Evolutionary conservation across 2,329 filamentous ascomycete genomes (phyloP), one percentile per base, ranked within the genome.

Genomic region (Neonectria punicea): DNA sequence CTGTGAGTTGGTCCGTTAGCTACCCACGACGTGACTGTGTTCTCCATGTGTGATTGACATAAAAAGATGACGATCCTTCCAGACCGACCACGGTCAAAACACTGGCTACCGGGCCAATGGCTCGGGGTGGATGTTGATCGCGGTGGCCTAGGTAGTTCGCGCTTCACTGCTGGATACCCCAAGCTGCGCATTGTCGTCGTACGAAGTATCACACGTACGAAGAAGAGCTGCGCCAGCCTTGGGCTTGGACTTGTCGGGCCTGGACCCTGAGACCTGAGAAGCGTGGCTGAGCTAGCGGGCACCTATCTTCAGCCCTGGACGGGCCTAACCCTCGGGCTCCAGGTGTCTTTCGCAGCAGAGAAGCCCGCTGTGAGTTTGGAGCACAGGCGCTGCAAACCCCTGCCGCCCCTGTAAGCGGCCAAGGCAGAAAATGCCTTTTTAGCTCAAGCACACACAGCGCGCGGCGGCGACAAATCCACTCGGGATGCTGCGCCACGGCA

Each of bases 41-140:
- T 44, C 22, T 34, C 18, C 14, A n/a, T 39, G 32, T 44, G 53
- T 32, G 51, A 43, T 44, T 28, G 41, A 28, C 4, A 25, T 34
- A 22, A 10, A 14, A 63, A 61, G 46, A 53, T 56, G 58, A 65
- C 57, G 30, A 61, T 56, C 36, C 58, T 51, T 51, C 34, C 56
- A 46, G 22, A 49, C 20, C 25, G 32, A 20, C 22, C 22, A 25
- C 25, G 25, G 25, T 28, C 32, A 32, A 30, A 54, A 22, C 43
- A 20, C 30, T 32, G 41, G 64, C 65, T 71, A 58, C 57, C 50
- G 60, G 65, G 70, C 68, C 71, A 73, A 73, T 72, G 53, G 56
- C 20, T 53, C 39, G 61, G 70, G 66, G 60, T 53, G 54, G 58
- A 63, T 71, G 68, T 41, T 68, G 67, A 71, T 73, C 61, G 50